These are phyloP conservation scores for Alnus rubra DNA, from an alignment of 306 rosid genomes.

Conservation along the genomic window DNA sequence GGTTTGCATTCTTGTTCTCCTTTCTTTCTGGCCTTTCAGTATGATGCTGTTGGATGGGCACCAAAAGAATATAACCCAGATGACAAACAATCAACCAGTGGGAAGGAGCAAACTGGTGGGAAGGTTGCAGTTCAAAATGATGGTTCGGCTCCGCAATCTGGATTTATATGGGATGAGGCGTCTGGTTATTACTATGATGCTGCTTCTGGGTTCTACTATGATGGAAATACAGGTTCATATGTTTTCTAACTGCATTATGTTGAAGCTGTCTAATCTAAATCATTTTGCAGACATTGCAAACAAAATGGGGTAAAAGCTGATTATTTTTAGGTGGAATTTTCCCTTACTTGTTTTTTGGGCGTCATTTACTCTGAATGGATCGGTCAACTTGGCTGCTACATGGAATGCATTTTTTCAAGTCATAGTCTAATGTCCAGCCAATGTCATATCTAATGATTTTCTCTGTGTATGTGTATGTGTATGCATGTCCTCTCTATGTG, in stretches of 20 bases:
- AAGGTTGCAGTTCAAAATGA: constrained; percentile 45
- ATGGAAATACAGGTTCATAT: constrained; percentile 79
- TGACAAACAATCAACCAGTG: constrained; percentile 64
- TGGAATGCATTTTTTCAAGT: neutral
- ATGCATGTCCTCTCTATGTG: no score
- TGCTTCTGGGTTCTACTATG: constrained; percentile 97
- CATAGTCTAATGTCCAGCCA: neutral
- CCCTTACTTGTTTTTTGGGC: neutral
- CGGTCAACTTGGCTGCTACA: neutral
- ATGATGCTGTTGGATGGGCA: constrained; percentile 97
- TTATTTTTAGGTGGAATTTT: neutral
- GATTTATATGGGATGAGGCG: constrained; percentile 98
- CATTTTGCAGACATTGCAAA: neutral
- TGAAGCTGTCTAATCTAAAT: constrained; percentile 7
- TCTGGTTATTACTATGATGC: constrained; percentile 99
- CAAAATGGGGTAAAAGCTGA: constrained; percentile 1
- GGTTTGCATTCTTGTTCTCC: constrained; percentile 8
- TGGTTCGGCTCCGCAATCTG: constrained; percentile 78
- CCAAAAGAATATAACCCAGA: constrained; percentile 95
- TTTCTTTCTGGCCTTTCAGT: constrained; percentile 41
- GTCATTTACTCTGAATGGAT: neutral
- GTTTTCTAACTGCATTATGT: constrained; percentile 23
- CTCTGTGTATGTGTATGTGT: no score
- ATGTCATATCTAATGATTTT: no score
- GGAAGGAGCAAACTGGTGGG: constrained; percentile 53